These are phyloP conservation scores for Imleria badia DNA, from an alignment of 768 basidiomycete genomes.

Conservation along the genomic window DNA sequence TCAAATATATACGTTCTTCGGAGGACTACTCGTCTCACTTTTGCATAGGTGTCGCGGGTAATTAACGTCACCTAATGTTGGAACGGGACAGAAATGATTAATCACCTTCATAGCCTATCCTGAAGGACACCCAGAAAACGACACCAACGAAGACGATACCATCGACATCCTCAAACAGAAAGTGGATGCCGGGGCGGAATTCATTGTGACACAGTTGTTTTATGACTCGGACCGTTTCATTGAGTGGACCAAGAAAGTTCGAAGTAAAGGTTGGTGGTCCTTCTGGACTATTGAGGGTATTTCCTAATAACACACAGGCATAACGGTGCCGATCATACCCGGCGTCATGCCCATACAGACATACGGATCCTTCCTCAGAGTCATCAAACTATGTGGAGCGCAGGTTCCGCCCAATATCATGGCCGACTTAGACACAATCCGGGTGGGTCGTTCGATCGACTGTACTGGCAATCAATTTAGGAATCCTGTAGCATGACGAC, in stretches of 20 bases:
- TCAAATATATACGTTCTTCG: constrained; percentile 78
- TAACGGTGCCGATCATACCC: constrained; percentile 87
- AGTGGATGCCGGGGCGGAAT: constrained; percentile 93
- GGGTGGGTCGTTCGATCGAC: constrained; percentile 45
- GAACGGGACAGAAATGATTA: background rate
- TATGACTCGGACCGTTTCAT: constrained; percentile 92
- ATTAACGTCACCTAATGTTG: background rate
- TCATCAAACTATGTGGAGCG: constrained; percentile 86
- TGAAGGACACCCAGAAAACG: constrained; percentile 76
- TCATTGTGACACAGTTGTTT: constrained; percentile 94
- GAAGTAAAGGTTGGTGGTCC: constrained; percentile 58
- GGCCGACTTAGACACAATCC: constrained; percentile 68
- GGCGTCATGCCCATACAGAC: constrained; percentile 99
- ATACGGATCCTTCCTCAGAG: constrained; percentile 87
- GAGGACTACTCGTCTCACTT: constrained; percentile 81
- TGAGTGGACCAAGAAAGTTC: constrained; percentile 70
- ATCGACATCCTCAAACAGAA: constrained; percentile 78
- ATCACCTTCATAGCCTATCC: constrained; percentile 67
- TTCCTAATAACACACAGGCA: constrained; percentile 53
- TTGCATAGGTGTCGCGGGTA: constrained; percentile 94
- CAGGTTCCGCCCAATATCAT: constrained; percentile 68
- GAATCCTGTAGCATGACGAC: constrained; percentile 75
- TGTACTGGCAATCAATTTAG: background rate
- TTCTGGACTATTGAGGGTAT: background rate
- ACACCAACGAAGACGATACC: constrained; percentile 56